Base-by-base conservation (phyloP, 2,329 filamentous ascomycete species). In the Teratosphaeriaceae sp. region DNA sequence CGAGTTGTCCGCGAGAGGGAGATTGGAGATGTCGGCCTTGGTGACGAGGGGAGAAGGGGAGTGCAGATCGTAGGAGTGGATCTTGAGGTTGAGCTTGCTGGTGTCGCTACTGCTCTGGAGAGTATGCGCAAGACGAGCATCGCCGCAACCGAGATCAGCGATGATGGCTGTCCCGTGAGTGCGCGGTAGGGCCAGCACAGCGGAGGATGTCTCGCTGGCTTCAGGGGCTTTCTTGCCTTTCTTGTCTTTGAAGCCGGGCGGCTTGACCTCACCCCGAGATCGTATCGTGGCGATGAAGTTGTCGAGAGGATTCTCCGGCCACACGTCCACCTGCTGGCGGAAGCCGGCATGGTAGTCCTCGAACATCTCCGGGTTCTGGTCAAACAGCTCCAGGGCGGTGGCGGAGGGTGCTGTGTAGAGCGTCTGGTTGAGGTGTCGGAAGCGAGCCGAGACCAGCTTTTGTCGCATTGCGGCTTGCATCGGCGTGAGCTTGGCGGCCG, bases 271-370 rank as follows among this genome's bases (percentile, higher is more conserved):
- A 16, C 76, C 87, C n/a, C 90, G 79, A 13, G 67, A 61, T 43
- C 80, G 74, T 51, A 97, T 80, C 39, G 83, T 76, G 21, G 69
- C 62, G 51, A 96, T 82, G 68, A 94, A 97, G 45, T 78, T 79
- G 63, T 96, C 86, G 36, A 98, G 88, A 0, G 92, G 92, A 66
- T 98, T 98, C 60, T 90, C 86, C 6, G 92, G 92, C 92, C 92
- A 98, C 2, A 89, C 85, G 59, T 87, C 83, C 46, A 97, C 92
- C 69, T 98, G 92, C 41, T 89, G 85, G 1, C 89, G 84, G 74
- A 98, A 98, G 24, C 92, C 92, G 48, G 88, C 84, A 68, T 98
- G 92, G 67, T 98, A 98, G 67, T 97, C 89, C 54, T 80, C 76
- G 68, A 97, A 98, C 76, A 97, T 89, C 61, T 94, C 87, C 0